Conservation (phyloP, 805 yeast species). For the Jamesozyma gamospora region DNA sequence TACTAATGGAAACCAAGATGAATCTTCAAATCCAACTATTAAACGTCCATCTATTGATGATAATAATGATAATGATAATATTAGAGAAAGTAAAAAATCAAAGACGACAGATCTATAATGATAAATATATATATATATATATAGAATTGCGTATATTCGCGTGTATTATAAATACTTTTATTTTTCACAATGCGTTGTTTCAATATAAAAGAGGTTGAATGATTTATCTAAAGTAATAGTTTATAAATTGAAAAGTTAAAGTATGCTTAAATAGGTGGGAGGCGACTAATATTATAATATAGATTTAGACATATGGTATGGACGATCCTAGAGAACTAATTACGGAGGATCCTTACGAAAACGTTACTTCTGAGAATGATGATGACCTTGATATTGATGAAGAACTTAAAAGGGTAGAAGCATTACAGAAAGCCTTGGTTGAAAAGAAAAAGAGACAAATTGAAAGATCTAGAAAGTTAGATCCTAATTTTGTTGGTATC, state of each 20-base stretch:
- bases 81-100: neutral
- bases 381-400: constrained; percentile 14
- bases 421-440: constrained; percentile 19
- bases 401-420: constrained; percentile 21
- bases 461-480: constrained; percentile 6
- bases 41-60: neutral
- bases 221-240: no score
- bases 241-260: no score
- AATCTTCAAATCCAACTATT: neutral
- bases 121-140: no score
- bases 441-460: constrained; percentile 16
- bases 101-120: neutral
- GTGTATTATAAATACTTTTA: no score
- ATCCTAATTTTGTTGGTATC: constrained; percentile 19
- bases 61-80: neutral
- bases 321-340: constrained; percentile 23
- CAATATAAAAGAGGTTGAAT: no score
- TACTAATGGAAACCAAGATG: neutral
- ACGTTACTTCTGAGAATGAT: constrained; percentile 17
- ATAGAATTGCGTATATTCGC: no score
- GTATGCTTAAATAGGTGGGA: no score
- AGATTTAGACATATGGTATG: no score
- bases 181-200: no score
- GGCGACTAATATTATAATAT: no score
- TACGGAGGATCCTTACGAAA: constrained; percentile 12